A percentile compares a stretch with the other conserved stretches of the same genome.
These are phyloP conservation scores for Simmondsia chinensis DNA, from an alignment of 148 eudicot species.

Conservation along the genomic window DNA sequence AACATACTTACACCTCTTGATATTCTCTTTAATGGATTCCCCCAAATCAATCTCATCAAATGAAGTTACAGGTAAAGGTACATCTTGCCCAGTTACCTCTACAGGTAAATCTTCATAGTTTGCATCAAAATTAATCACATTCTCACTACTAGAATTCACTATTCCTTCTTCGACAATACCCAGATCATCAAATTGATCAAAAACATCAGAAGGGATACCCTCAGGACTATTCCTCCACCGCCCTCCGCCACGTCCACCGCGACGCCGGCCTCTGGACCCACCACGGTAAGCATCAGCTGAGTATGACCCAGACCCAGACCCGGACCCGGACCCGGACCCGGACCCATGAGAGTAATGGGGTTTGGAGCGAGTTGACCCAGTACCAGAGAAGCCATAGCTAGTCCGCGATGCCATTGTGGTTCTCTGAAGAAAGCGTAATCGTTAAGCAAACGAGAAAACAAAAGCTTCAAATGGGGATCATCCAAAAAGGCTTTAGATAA, in stretches of 20 bases:
- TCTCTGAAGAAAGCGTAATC: background rate
- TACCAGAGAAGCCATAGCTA: background rate
- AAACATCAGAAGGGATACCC: background rate
- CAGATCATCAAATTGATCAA: constrained; percentile 25
- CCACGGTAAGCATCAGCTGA: too few relatives aligned
- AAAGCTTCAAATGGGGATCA: background rate
- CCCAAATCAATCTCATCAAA: constrained; percentile 55
- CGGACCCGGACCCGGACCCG: too few relatives aligned
- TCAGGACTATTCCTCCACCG: background rate
- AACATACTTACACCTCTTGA: constrained; percentile 66
- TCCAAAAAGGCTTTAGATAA: too few relatives aligned
- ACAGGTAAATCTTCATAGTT: constrained; percentile 64
- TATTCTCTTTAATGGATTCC: constrained; percentile 35
- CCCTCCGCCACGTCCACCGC: background rate
- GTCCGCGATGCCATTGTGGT: background rate
- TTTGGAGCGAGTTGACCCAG: background rate
- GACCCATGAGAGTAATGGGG: background rate
- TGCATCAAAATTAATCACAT: constrained; percentile 40
- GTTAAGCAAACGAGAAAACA: background rate
- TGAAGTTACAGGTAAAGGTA: constrained; percentile 32
- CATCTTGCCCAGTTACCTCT: constrained; percentile 36
- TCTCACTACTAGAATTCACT: constrained; percentile 1
- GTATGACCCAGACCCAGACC: too few relatives aligned
- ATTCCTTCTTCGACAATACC: constrained; percentile 14
- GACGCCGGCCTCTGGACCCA: too few relatives aligned